Conservation (phyloP, 495 filamentous ascomycete species). For the Penicillium arizonense region DNA sequence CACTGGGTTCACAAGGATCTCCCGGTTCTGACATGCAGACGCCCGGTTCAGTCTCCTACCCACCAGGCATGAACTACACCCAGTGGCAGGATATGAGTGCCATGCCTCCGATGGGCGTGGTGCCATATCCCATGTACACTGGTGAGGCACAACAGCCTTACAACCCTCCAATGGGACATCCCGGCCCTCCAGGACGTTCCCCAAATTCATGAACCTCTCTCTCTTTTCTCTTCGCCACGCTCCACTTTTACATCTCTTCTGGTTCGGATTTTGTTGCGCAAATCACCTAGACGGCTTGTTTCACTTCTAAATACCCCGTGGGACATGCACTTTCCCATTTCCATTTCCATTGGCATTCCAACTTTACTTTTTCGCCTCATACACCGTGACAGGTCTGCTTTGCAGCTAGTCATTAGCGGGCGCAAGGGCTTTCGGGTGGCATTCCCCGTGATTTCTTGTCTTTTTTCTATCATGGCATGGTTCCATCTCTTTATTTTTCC, state of each 20-base stretch:
- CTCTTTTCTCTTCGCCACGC: background rate
- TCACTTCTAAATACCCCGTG: constrained; percentile 34
- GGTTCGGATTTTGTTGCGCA: constrained; percentile 14
- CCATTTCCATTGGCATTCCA: constrained; percentile 16
- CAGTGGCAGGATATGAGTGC: constrained; percentile 39
- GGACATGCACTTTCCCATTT: constrained; percentile 17
- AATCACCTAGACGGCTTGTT: constrained; percentile 29
- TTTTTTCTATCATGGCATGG: constrained; percentile 20
- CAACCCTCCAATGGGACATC: constrained; percentile 39
- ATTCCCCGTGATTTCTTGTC: constrained; percentile 20
- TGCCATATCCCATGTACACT: constrained; percentile 40
- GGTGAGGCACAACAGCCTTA: constrained; percentile 33
- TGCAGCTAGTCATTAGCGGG: constrained; percentile 46
- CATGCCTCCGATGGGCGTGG: constrained; percentile 34
- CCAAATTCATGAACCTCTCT: constrained; percentile 2
- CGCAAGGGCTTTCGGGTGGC: constrained; percentile 39
- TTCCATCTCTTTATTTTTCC: constrained; percentile 14
- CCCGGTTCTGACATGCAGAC: constrained; percentile 30
- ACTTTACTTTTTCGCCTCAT: constrained; percentile 24
- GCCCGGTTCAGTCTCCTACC: constrained; percentile 34
- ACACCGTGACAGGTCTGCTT: constrained; percentile 32
- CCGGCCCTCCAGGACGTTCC: constrained; percentile 25
- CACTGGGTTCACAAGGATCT: constrained; percentile 28
- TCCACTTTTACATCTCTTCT: constrained; percentile 4
- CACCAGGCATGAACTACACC: constrained; percentile 33